Conservation (phyloP, 2,329 filamentous ascomycete species). For the Colletotrichum sojae region DNA sequence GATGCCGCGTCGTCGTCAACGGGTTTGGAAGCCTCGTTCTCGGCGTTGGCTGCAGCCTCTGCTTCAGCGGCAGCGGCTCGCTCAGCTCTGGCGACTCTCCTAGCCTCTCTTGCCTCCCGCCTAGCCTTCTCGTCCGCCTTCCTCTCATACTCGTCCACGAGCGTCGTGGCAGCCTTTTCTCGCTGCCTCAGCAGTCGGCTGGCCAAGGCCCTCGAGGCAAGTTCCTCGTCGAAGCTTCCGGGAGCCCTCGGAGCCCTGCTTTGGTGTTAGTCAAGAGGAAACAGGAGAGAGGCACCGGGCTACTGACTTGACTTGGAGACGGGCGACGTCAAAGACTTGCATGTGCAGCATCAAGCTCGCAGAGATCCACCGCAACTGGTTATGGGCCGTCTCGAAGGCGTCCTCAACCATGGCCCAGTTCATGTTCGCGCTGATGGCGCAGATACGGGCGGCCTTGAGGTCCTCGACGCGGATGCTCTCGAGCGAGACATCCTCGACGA, state of each 20-base stretch:
- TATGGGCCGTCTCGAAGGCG: not conserved
- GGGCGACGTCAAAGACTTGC: slow-evolving; percentile 27
- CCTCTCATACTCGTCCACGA: slow-evolving; percentile 13
- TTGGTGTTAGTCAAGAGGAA: not conserved
- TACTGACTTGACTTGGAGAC: slow-evolving; percentile 23
- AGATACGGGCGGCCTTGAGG: slow-evolving; percentile 26
- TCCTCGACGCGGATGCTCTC: slow-evolving; percentile 20
- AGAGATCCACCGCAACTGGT: slow-evolving; percentile 22
- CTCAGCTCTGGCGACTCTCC: slow-evolving; percentile 1
- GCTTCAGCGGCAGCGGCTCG: not conserved
- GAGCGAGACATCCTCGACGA: slow-evolving; percentile 8
- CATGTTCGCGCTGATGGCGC: slow-evolving; percentile 20
- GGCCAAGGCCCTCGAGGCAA: slow-evolving; percentile 31
- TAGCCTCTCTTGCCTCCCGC: slow-evolving; percentile 4
- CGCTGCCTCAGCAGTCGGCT: slow-evolving; percentile 16
- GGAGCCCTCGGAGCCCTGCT: slow-evolving; percentile 10
- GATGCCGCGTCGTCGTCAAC: slow-evolving; percentile 19
- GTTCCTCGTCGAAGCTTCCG: slow-evolving; percentile 35
- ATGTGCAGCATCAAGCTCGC: slow-evolving; percentile 17
- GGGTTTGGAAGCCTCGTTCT: slow-evolving; percentile 10
- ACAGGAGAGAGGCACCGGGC: no score
- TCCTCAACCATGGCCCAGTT: not conserved
- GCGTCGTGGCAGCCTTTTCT: slow-evolving; percentile 1
- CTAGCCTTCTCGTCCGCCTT: slow-evolving; percentile 11
- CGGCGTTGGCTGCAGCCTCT: slow-evolving; percentile 19